phyloP scores from a whole-genome alignment of 305 asterid genomes.

The Fraxinus paxiana region DNA sequence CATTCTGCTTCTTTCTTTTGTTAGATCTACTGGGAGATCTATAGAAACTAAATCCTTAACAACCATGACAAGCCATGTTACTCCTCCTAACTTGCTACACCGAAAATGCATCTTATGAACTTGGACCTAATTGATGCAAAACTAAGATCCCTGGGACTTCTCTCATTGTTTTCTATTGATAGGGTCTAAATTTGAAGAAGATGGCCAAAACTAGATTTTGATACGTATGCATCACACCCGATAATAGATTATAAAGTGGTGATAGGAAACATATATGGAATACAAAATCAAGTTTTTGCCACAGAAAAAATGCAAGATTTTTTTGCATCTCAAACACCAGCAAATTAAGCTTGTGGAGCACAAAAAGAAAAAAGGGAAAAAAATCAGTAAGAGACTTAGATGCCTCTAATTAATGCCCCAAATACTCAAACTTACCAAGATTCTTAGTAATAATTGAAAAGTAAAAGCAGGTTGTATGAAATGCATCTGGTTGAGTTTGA shows the following conservation, averaged over 20 bases:
- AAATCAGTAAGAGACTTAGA: neutral
- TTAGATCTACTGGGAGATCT: neutral
- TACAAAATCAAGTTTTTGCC: neutral
- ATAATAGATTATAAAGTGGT: neutral
- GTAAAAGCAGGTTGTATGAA: neutral
- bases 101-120: neutral
- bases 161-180: neutral
- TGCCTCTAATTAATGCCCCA: neutral
- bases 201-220: neutral
- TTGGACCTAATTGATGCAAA: neutral
- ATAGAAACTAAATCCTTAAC: neutral
- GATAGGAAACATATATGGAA: neutral
- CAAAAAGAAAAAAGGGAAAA: neutral
- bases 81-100: neutral
- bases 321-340: neutral
- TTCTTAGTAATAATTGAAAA: neutral
- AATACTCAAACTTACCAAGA: neutral
- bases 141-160: neutral
- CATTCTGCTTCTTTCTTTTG: neutral
- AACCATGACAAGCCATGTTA: neutral
- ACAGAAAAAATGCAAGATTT: neutral
- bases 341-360: neutral
- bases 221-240: neutral
- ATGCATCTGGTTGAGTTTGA: neutral
- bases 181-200: neutral